Conservation (phyloP, 345 rosid species). For the Acer yangbiense region DNA sequence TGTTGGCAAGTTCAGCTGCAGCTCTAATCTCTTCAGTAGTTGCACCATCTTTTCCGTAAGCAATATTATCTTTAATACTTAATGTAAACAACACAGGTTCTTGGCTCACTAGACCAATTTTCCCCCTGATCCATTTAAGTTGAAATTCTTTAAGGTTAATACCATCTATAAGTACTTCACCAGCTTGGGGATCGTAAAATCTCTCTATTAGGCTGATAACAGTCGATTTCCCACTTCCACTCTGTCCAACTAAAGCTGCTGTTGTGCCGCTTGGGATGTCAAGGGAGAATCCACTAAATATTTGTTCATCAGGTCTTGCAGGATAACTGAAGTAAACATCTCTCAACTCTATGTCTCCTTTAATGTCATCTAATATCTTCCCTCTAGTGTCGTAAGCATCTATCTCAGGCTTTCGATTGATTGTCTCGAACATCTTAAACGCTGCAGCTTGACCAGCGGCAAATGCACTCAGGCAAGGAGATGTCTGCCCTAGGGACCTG, state of each 20-base stretch:
- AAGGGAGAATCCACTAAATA: constrained; percentile 71
- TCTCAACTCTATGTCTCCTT: constrained; percentile 65
- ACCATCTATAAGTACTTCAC: constrained; percentile 67
- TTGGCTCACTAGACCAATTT: constrained; percentile 83
- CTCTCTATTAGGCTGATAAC: constrained; percentile 77
- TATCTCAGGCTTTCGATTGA: constrained; percentile 62
- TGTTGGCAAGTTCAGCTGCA: constrained; percentile 78
- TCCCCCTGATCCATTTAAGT: constrained; percentile 71
- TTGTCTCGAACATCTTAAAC: constrained; percentile 79
- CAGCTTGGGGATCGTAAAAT: constrained; percentile 73
- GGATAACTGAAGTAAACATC: constrained; percentile 77
- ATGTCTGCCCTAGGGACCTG: constrained; percentile 90
- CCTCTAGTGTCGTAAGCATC: constrained; percentile 64
- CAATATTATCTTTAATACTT: constrained; percentile 69
- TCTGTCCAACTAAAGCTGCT: constrained; percentile 81
- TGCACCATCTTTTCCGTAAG: constrained; percentile 73
- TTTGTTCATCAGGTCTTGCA: constrained; percentile 69
- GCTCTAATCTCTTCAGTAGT: constrained; percentile 61
- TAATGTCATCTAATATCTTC: constrained; percentile 54
- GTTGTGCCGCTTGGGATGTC: constrained; percentile 63
- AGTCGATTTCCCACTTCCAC: constrained; percentile 89
- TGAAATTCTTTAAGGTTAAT: constrained; percentile 67
- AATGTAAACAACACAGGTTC: constrained; percentile 76
- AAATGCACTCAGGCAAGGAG: constrained; percentile 74
- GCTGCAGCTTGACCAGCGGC: constrained; percentile 83